phyloP scores from a whole-genome alignment of 805 yeast genomes.

The Barnettozyma californica region DNA sequence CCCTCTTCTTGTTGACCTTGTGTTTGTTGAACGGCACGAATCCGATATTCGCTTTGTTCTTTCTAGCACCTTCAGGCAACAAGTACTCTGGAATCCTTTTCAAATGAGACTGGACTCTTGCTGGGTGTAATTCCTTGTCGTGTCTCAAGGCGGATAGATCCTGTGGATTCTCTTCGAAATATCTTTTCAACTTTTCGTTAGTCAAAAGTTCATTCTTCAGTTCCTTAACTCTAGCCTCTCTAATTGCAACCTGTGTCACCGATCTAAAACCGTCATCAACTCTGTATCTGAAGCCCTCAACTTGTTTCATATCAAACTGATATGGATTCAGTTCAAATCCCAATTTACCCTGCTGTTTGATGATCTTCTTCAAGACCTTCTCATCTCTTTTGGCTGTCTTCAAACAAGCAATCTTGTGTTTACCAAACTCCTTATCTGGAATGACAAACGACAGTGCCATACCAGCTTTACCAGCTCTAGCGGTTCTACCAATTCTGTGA shows the following conservation, averaged over 20 bases:
- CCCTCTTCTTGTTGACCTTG: slow-evolving; percentile 39
- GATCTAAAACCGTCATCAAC: slow-evolving; percentile 96
- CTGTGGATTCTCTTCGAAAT: slow-evolving; percentile 95
- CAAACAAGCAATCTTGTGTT: slow-evolving; percentile 76
- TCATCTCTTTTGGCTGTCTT: slow-evolving; percentile 77
- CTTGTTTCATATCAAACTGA: slow-evolving; percentile 84
- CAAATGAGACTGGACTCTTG: slow-evolving; percentile 78
- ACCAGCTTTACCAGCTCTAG: slow-evolving; percentile 94
- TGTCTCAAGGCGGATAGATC: slow-evolving; percentile 86
- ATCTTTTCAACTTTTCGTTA: slow-evolving; percentile 86
- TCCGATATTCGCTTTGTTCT: slow-evolving; percentile 49
- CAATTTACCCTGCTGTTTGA: slow-evolving; percentile 65
- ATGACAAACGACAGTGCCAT: slow-evolving; percentile 92
- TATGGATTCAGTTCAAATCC: slow-evolving; percentile 82
- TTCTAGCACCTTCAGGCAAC: slow-evolving; percentile 72
- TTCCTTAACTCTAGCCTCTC: slow-evolving; percentile 92
- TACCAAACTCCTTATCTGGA: slow-evolving; percentile 76
- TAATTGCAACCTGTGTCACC: slow-evolving; percentile 79
- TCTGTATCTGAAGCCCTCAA: slow-evolving; percentile 93
- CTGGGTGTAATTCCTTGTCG: slow-evolving; percentile 81
- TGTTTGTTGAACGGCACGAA: slow-evolving; percentile 68
- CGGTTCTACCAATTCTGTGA: slow-evolving; percentile 95
- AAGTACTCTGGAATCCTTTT: slow-evolving; percentile 91
- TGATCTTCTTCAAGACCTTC: slow-evolving; percentile 70
- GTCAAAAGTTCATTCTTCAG: slow-evolving; percentile 80